Conservation (phyloP, 495 filamentous ascomycete species). For the Annulohypoxylon maeteangense region DNA sequence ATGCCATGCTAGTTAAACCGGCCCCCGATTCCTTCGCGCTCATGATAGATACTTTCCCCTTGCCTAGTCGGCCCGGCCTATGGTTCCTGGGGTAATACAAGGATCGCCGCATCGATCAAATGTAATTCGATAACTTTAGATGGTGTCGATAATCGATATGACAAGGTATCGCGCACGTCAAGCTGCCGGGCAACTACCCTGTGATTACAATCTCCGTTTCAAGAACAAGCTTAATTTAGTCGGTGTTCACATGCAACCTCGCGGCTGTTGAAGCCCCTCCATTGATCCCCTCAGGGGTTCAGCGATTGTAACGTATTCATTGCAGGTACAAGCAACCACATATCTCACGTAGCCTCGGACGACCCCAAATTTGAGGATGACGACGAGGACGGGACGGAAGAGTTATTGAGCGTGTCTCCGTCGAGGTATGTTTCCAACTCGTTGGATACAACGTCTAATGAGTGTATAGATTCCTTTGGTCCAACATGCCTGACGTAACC, state of each 20-base stretch:
- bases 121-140: constrained; percentile 24
- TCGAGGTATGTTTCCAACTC: constrained; percentile 12
- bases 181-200: constrained; percentile 10
- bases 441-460: constrained; percentile 18
- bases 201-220: constrained; percentile 17
- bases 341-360: constrained; percentile 1
- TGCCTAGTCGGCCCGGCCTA: constrained; percentile 43
- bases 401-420: neutral
- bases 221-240: constrained; percentile 16
- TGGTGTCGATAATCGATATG: constrained; percentile 1
- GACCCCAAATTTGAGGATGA: neutral
- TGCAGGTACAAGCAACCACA: constrained; percentile 8
- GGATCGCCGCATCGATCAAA: constrained; percentile 31
- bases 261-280: constrained; percentile 11
- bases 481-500: neutral
- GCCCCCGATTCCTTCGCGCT: constrained; percentile 18
- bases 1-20: constrained; percentile 5
- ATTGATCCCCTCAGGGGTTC: neutral
- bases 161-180: constrained; percentile 12
- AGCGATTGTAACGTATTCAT: constrained; percentile 5
- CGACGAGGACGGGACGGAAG: neutral
- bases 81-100: constrained; percentile 39
- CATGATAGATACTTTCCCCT: constrained; percentile 15
- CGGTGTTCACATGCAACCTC: constrained; percentile 25
- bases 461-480: constrained; percentile 7